phyloP scores from a whole-genome alignment of 495 filamentous ascomycete genomes.

The Talaromyces ruber region DNA sequence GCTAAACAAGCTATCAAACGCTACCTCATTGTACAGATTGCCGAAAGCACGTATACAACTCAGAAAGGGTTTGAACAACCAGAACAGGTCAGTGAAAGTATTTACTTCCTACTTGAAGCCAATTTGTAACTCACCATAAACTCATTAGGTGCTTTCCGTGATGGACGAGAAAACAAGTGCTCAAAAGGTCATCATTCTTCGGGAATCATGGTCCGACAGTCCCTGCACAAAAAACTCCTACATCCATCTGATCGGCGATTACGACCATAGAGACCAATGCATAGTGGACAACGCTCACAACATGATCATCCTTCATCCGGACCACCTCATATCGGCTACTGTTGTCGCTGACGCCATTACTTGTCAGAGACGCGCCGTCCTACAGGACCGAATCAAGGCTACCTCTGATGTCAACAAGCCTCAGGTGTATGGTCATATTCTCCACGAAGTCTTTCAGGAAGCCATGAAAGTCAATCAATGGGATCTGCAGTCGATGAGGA shows the following conservation, averaged over 20 bases:
- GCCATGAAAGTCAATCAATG: slow-evolving; percentile 79
- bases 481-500: slow-evolving; percentile 56
- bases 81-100: slow-evolving; percentile 56
- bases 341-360: slow-evolving; percentile 88
- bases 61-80: slow-evolving; percentile 47
- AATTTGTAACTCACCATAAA: slow-evolving; percentile 14
- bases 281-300: slow-evolving; percentile 71
- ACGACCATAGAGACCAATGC: slow-evolving; percentile 54
- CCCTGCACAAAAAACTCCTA: slow-evolving; percentile 62
- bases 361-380: slow-evolving; percentile 79
- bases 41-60: slow-evolving; percentile 56
- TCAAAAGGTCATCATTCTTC: slow-evolving; percentile 62
- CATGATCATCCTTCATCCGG: slow-evolving; percentile 88
- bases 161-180: slow-evolving; percentile 60
- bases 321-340: slow-evolving; percentile 90
- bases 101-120: background rate
- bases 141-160: slow-evolving; percentile 60
- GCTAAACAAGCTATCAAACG: slow-evolving; percentile 68
- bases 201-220: slow-evolving; percentile 79
- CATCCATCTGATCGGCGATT: slow-evolving; percentile 79
- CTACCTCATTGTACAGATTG: slow-evolving; percentile 66
- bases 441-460: slow-evolving; percentile 92
- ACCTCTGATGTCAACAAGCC: slow-evolving; percentile 67
- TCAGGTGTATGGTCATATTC: slow-evolving; percentile 79
- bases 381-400: slow-evolving; percentile 89